Conservation (phyloP, 2,329 filamentous ascomycete species). For the Alternaria brassicicola region DNA sequence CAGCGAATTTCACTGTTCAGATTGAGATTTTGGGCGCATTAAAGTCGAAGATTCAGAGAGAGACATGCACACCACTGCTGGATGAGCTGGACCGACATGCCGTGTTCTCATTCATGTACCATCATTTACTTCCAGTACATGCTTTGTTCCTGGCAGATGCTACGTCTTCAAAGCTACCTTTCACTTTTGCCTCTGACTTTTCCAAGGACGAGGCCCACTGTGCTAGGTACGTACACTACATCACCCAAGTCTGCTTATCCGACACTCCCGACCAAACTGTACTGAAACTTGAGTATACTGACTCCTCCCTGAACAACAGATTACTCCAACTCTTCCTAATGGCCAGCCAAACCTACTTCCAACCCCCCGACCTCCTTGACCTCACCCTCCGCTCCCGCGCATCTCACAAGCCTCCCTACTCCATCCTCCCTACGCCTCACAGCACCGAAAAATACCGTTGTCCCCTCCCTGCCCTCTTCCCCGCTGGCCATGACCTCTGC, state of each 20-base stretch:
- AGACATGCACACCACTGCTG: slow-evolving; percentile 10
- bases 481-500: not conserved
- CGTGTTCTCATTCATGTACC: slow-evolving; percentile 33
- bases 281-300: not conserved
- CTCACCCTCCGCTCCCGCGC: slow-evolving; percentile 23
- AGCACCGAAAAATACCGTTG: not conserved
- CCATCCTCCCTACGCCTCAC: slow-evolving; percentile 7
- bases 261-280: too few relatives aligned
- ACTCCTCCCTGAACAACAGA: not conserved
- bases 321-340: slow-evolving; percentile 28
- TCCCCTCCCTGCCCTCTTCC: not conserved
- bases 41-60: not conserved
- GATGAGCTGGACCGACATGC: slow-evolving; percentile 29
- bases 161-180: slow-evolving; percentile 17
- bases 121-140: slow-evolving; percentile 31
- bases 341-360: slow-evolving; percentile 29
- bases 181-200: slow-evolving; percentile 25
- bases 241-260: not conserved
- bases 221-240: not conserved
- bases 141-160: slow-evolving; percentile 21
- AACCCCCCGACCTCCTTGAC: slow-evolving; percentile 35
- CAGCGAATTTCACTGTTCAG: slow-evolving; percentile 6
- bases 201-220: slow-evolving; percentile 1
- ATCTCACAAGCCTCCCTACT: slow-evolving; percentile 20
- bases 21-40: not conserved